Base-by-base conservation (phyloP, 768 basidiomycete species). In the Mycena vitilis region DNA sequence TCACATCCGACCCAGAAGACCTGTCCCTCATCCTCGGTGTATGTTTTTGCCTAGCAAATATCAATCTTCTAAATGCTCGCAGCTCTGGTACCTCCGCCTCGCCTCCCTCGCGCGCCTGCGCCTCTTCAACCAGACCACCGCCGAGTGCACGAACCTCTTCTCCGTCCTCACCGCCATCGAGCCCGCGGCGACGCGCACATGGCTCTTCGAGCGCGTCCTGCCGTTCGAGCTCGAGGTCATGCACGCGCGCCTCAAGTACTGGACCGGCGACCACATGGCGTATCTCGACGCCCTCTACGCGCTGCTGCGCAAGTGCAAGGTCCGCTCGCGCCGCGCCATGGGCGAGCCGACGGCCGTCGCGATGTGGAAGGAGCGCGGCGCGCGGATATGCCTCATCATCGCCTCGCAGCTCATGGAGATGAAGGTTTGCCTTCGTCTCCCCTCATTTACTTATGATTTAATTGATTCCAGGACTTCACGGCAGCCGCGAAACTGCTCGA, bases 71-170 rank as follows among this genome's bases (percentile, higher is more conserved):
- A 37, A 34, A 37, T 48, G 15, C 30, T 15, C 16, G 22, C 66
- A 95, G 92, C 87, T 95, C 36, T 95, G 94, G 94, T 92, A 91
- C 74, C 88, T 95, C 54, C 92, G 94, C 9, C 85, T 95, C 8
- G 88, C 92, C 34, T 88, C 88, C 63, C 87, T 95, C 36, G 88
- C 94, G 52, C 90, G 94, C 20, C 85, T 95, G 52, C 89, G 94
- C 53, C 86, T 95, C 54, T 94, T 91, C 82, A 95, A 95, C 76
- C 94, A 95, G 76, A 90, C 90, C n/a, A 87, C 92, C 1, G 92
- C 92, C 25, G 94, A 95, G 79, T 91, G 91, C 76, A 89, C 87
- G 12, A 94, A 94, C 78, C 85, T 95, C 25, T 95, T 93, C 77
- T 80, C 86, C 20, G 89, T 90, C 30, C 86, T 95, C 53, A 85